Percentiles rank a stretch among this genome's conserved stretches.
These are phyloP conservation scores for Knufia petricola DNA, from an alignment of 2,329 filamentous ascomycete genomes.

Conservation along the genomic window DNA sequence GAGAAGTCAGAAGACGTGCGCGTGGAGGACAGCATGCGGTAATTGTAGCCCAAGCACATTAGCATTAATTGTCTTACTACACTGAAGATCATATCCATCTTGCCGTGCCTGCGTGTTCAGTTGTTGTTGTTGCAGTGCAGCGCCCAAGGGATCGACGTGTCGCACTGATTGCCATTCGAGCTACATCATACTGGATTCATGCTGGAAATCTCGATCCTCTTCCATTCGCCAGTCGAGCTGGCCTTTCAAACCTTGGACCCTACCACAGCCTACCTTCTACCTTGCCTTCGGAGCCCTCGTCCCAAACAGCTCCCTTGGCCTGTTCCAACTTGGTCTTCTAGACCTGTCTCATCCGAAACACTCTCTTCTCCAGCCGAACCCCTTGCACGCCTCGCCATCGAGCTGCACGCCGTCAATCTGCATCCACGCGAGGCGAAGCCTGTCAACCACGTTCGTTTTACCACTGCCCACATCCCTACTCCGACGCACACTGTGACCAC, in stretches of 20 bases:
- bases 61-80: neutral
- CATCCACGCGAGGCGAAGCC: slow-evolving; percentile 1
- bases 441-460: slow-evolving; percentile 9
- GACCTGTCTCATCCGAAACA: slow-evolving; percentile 1
- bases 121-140: neutral
- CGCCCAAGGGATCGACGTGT: neutral
- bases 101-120: too few relatives aligned
- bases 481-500: neutral
- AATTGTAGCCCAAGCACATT: neutral
- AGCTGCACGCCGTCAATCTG: neutral
- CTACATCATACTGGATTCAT: slow-evolving; percentile 9
- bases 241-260: neutral
- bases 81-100: neutral
- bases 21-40: slow-evolving; percentile 1
- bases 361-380: neutral
- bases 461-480: neutral
- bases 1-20: slow-evolving; percentile 1
- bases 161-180: slow-evolving; percentile 1
- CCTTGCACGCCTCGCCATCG: neutral
- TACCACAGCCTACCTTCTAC: too few relatives aligned
- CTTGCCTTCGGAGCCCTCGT: too few relatives aligned
- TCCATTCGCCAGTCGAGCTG: neutral
- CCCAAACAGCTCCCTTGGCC: slow-evolving; percentile 8
- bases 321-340: slow-evolving; percentile 3
- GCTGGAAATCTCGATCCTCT: neutral